Base-by-base conservation (phyloP, 2,329 filamentous ascomycete species). In the Botryosphaeria dothidea region DNA sequence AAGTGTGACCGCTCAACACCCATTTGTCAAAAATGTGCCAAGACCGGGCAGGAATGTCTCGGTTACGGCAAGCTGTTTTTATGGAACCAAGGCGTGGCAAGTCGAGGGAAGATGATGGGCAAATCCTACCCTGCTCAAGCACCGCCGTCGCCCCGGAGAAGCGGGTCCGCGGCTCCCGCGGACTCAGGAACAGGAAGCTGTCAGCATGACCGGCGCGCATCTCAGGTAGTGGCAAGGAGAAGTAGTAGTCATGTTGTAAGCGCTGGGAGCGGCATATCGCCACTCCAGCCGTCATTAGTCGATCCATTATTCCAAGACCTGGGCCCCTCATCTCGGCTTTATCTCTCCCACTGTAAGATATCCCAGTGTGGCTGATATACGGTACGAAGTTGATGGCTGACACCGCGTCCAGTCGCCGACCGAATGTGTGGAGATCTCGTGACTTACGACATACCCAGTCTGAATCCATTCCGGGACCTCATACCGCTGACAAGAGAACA, bases 1-100 rank as follows among this genome's bases (percentile, higher is more conserved):
- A 85, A 86, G 71, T 89, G 87, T 74, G 87, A 89, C 75, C 81
- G 84, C 66, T 88, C 86, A 36, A 77, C 83, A 57, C 86, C 86
- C 27, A 79, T 76, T 65, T 89, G 87, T 74, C 81, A 84, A 70
- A 89, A 88, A 77, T 89, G 86, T 73, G 75, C 78, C 62, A 80
- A 78, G 69, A 79, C 82, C 46, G 85, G 85, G 29, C 79, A 85
- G 72, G 80, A 85, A 69, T 89, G 87, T 77, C 82, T 87, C 67
- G 87, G 87, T 43, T 89, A 89, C 74, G 86, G 84, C 66, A 84
- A 83, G 71, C 75, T 88, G 52, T 84, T 88, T 68, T 81, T 86
- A 65, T 89, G 86, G 86, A 84, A 85, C 62, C 78, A 82, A 65
- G 81, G 81, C 62, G 82, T 84, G 65, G 82, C 84, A 51, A 78